Conservation (phyloP, 805 yeast species). For the Diddensiella transvaalensis region DNA sequence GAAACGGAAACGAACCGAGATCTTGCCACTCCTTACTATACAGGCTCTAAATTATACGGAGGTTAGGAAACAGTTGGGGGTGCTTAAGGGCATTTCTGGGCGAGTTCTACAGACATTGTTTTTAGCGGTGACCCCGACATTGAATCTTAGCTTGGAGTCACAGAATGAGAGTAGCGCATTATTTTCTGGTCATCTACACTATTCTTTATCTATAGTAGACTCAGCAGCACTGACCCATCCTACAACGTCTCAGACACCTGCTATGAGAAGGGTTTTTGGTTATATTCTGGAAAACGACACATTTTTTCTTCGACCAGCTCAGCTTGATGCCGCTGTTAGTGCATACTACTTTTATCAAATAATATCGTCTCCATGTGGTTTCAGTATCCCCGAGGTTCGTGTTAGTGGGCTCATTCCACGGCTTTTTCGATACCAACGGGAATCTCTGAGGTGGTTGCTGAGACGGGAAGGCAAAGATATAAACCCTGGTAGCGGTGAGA, state of each 20-base stretch:
- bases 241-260: conserved; percentile 6
- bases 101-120: background rate
- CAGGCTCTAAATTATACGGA: background rate
- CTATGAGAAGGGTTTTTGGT: conserved; percentile 12
- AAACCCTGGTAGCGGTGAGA: background rate
- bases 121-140: background rate
- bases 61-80: background rate
- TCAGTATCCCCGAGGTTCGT: conserved; percentile 3
- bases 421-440: conserved; percentile 34
- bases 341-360: conserved; percentile 15
- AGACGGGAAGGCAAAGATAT: conserved; percentile 34
- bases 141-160: conserved; percentile 2
- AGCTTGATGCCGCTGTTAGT: conserved; percentile 9
- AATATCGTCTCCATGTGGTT: conserved; percentile 10
- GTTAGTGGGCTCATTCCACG: conserved; percentile 10
- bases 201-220: conserved; percentile 10
- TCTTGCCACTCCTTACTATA: background rate
- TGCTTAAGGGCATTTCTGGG: background rate
- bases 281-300: conserved; percentile 10
- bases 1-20: background rate
- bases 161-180: background rate
- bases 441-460: conserved; percentile 37
- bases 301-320: conserved; percentile 4
- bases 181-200: conserved; percentile 9
- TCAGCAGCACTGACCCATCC: conserved; percentile 10